Base-by-base conservation (phyloP, 1,284 basidiomycete species). In the Porphyrellus sp. region DNA sequence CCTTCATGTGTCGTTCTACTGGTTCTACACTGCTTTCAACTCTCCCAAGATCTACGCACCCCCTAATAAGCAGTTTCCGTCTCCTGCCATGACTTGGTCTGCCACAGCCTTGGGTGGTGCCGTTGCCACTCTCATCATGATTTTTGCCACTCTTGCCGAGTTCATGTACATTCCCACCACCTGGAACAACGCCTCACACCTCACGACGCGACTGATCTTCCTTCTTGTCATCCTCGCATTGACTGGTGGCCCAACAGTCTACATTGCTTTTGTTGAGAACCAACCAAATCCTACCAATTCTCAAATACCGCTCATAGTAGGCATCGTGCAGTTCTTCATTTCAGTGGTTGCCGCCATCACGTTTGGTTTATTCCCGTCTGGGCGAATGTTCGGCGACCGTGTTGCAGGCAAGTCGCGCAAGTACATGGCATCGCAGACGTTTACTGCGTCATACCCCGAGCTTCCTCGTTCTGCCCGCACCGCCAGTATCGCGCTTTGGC, bases 151-250 rank as follows among this genome's bases (percentile, higher is more conserved):
- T 5, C 76, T 96, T 44, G 86, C 86, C 56, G 94, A 97, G 74
- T 96, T 96, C 72, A 88, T 89, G 41, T 97, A 96, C 75, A 94
- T 98, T 67, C 94, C 94, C 1, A 91, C 92, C 3, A 96, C 91
- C 23, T 97, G 94, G 94, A 96, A 95, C 72, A 97, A 96, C 74
- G 91, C 93, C 9, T 93, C 93, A 5, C 93, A 97, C 67, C 84
- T 97, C 45, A 86, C 90, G 1, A 86, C 91, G 44, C 86, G 94
- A 6, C 76, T 96, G 20, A 61, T 93, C 39, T 95, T 96, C 78
- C 78, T 98, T 46, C 64, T 88, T 41, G 77, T 97, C 70, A 90
- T 89, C 23, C 84, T 97, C 44, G 92, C 77, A 46, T 76, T 93
- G 55, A 96, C 93, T 12, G 83, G 82, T 58, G 94, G 89, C 33